These are phyloP conservation scores for Osmanthus fragrans DNA, from an alignment of 257 asterid genomes.

Conservation along the genomic window DNA sequence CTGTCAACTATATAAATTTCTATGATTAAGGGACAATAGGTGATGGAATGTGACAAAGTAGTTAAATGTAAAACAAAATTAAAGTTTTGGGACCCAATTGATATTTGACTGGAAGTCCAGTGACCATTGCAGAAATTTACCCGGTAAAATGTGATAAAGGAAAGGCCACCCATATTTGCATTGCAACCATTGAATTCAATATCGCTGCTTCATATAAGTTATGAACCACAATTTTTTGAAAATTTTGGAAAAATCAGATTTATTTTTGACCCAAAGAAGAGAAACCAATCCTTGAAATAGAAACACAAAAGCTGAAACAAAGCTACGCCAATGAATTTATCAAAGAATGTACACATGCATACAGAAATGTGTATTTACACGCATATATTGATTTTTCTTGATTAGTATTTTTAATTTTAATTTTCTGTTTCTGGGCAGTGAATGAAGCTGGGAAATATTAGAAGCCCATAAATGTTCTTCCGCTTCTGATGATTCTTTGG, in stretches of 20 bases:
- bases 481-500: conserved; percentile 48
- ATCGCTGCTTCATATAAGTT: conserved; percentile 21
- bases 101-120: background rate
- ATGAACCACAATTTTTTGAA: conserved; percentile 20
- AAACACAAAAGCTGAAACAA: conserved; percentile 7
- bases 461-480: conserved; percentile 26
- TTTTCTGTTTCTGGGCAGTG: conserved; percentile 29
- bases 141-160: background rate
- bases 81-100: background rate
- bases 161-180: background rate
- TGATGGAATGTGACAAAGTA: no score
- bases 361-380: background rate
- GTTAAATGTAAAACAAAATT: background rate
- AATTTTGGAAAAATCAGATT: background rate
- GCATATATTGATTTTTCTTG: background rate
- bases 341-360: background rate
- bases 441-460: conserved; percentile 21
- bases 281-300: conserved; percentile 3
- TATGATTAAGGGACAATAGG: no score
- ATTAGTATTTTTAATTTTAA: conserved; percentile 3
- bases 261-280: background rate
- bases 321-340: conserved; percentile 26
- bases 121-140: background rate
- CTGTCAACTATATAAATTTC: no score
- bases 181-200: conserved; percentile 5